These are phyloP conservation scores for Martensiomyces pterosporus DNA, from an alignment of 192 early-diverging fungal species.

Conservation along the genomic window DNA sequence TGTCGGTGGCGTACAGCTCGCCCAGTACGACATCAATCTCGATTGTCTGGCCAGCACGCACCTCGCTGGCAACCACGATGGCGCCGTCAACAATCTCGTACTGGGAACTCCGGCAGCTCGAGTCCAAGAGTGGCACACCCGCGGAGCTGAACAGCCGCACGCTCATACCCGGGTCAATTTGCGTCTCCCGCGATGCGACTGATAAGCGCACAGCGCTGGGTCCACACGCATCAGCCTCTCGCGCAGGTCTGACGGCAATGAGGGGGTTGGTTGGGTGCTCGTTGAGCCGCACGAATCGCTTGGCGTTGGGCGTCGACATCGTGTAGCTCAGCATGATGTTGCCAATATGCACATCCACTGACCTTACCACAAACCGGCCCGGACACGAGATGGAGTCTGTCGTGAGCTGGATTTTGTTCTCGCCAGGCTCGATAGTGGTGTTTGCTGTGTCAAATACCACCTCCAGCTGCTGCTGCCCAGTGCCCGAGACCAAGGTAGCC, in stretches of 20 bases:
- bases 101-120: conserved; percentile 1
- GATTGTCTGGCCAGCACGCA: not conserved
- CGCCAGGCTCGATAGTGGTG: conserved; percentile 8
- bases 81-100: conserved; percentile 4
- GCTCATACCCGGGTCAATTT: conserved; percentile 14
- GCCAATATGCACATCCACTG: conserved; percentile 17
- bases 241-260: not conserved
- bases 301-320: conserved; percentile 12
- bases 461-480: conserved; percentile 18
- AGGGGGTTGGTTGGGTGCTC: conserved; percentile 10
- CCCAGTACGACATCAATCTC: conserved; percentile 6
- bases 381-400: conserved; percentile 28
- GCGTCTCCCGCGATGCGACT: not conserved
- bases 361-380: conserved; percentile 18
- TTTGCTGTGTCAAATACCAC: conserved; percentile 7
- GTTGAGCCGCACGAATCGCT: conserved; percentile 17
- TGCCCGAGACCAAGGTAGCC: conserved; percentile 9
- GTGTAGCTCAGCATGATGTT: conserved; percentile 5
- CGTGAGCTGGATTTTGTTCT: conserved; percentile 7
- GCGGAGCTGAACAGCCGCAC: conserved; percentile 21
- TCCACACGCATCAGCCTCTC: not conserved
- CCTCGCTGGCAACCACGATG: conserved; percentile 9
- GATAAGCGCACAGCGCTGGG: conserved; percentile 10
- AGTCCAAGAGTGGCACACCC: conserved; percentile 4
- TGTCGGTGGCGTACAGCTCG: not conserved